A percentile compares a stretch with the other conserved stretches of the same genome.
phyloP scores from a whole-genome alignment of 1,284 basidiomycete genomes.

The Ceratorhiza oryzae-sativae region DNA sequence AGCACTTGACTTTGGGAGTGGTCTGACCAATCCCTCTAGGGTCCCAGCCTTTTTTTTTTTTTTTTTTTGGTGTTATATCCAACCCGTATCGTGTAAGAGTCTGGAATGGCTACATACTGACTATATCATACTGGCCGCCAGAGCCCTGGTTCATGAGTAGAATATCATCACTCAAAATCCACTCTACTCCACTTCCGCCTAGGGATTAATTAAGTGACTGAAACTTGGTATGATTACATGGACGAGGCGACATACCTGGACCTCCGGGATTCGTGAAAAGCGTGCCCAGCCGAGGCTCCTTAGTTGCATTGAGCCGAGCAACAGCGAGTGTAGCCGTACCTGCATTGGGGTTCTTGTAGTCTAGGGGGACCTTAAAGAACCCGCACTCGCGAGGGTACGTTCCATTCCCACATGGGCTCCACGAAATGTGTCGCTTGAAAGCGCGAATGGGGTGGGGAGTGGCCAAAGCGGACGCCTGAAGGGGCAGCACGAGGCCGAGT shows the following conservation, averaged over 20 bases:
- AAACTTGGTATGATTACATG: background rate
- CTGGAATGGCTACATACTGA: conserved; percentile 16
- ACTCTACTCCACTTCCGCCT: conserved; percentile 20
- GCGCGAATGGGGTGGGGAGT: background rate
- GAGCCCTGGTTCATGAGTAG: background rate
- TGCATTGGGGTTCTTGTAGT: conserved; percentile 21
- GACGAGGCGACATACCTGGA: background rate
- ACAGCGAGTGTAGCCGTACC: conserved; percentile 37
- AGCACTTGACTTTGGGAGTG: conserved; percentile 28
- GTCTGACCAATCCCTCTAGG: conserved; percentile 32
- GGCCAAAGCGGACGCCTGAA: background rate
- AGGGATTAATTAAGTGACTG: background rate
- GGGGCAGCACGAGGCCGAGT: background rate
- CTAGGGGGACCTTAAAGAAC: conserved; percentile 36
- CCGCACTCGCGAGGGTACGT: conserved; percentile 37
- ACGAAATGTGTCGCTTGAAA: background rate
- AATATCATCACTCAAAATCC: conserved; percentile 14
- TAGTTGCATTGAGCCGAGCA: conserved; percentile 15
- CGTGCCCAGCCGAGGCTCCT: conserved; percentile 20
- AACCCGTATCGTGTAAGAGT: background rate
- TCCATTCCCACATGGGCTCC: conserved; percentile 21
- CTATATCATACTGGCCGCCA: conserved; percentile 37
- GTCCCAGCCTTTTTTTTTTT: too few species aligned
- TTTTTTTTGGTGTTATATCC: too few species aligned
- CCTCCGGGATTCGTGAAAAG: conserved; percentile 40